Conservation (phyloP, 2,329 filamentous ascomycete genomes). For the Stenocarpella maydis region DNA sequence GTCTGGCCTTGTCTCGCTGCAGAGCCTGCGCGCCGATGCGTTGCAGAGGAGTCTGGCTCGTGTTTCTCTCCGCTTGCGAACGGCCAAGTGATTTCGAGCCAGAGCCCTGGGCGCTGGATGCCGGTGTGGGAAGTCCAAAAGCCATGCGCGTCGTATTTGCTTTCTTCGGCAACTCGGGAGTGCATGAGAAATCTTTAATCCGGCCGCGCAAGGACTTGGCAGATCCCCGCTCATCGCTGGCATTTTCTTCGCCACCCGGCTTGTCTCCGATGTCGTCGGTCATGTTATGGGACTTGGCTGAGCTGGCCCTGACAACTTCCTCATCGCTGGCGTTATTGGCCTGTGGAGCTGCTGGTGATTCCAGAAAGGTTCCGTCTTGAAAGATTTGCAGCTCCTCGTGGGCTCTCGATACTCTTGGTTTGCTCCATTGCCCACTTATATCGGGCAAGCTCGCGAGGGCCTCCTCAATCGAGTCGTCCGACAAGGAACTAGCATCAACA, state of each 20-base stretch:
- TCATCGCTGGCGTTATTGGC: conserved; percentile 19
- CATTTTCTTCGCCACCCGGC: neutral
- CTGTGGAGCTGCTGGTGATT: neutral
- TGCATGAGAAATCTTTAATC: conserved; percentile 42
- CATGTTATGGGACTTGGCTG: conserved; percentile 37
- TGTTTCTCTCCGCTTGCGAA: conserved; percentile 29
- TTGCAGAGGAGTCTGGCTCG: conserved; percentile 58
- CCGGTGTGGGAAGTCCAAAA: conserved; percentile 53
- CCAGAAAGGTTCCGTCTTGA: conserved; percentile 43
- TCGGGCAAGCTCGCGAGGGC: conserved; percentile 61
- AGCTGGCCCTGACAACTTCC: conserved; percentile 22
- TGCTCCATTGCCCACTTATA: conserved; percentile 55
- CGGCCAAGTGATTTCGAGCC: conserved; percentile 26
- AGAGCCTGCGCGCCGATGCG: conserved; percentile 59
- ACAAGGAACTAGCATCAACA: conserved; percentile 55
- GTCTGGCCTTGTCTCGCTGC: conserved; percentile 41
- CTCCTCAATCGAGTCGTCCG: conserved; percentile 66
- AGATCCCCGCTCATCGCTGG: conserved; percentile 23
- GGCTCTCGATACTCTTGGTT: conserved; percentile 47
- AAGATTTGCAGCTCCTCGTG: conserved; percentile 56
- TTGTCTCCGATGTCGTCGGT: conserved; percentile 17
- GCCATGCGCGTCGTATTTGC: conserved; percentile 41
- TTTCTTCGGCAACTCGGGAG: conserved; percentile 37
- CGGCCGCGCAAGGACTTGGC: conserved; percentile 39
- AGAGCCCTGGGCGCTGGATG: conserved; percentile 40